Conservation (phyloP, 305 asterid genomes). For the Fraxinus angustifolia region DNA sequence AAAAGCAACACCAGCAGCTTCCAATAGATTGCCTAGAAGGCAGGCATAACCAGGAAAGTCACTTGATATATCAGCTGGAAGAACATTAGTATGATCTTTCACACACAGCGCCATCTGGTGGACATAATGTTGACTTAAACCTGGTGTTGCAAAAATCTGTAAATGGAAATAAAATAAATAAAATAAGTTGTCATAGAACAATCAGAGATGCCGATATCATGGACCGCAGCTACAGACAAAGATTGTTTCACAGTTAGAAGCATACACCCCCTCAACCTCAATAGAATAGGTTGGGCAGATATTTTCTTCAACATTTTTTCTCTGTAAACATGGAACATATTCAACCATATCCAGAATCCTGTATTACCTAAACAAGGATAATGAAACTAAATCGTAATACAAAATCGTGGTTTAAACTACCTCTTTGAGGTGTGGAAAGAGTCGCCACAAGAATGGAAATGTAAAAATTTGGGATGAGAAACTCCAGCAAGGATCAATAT, state of each 20-base stretch:
- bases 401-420: constrained; percentile 36
- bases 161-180: constrained; percentile 24
- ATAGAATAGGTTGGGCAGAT: neutral
- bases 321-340: constrained; percentile 11
- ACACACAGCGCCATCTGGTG: constrained; percentile 68
- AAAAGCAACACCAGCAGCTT: constrained; percentile 70
- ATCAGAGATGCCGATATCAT: neutral
- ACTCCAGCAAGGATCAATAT: constrained; percentile 55
- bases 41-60: constrained; percentile 88
- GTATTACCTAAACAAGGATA: constrained; percentile 5
- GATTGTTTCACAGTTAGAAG: constrained; percentile 3
- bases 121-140: constrained; percentile 57
- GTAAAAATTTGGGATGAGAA: constrained; percentile 79
- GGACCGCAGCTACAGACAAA: neutral
- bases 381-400: constrained; percentile 4
- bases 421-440: constrained; percentile 83
- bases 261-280: constrained; percentile 6
- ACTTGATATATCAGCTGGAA: constrained; percentile 63
- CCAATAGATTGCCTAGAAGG: constrained; percentile 82
- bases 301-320: constrained; percentile 4
- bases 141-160: constrained; percentile 73
- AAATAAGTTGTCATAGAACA: constrained; percentile 14
- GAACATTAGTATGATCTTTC: constrained; percentile 57
- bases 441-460: constrained; percentile 81
- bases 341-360: constrained; percentile 15